A percentile compares a stretch with the other conserved stretches of the same genome.
These are phyloP conservation scores for Pistacia integerrima DNA, from an alignment of 345 rosid species.

Conservation along the genomic window DNA sequence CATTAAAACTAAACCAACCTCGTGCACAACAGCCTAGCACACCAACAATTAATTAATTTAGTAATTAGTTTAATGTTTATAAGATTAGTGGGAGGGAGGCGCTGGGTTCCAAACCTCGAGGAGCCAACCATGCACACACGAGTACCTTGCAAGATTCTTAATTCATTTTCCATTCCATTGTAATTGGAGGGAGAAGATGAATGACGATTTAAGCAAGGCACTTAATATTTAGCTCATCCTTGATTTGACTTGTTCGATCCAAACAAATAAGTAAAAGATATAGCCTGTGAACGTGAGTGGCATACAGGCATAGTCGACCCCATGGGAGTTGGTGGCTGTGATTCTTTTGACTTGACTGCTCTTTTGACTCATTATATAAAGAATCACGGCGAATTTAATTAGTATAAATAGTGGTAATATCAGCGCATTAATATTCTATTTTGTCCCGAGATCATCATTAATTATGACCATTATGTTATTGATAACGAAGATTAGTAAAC, in stretches of 20 bases:
- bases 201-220: slow-evolving; percentile 1
- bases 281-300: slow-evolving; percentile 22
- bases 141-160: slow-evolving; percentile 11
- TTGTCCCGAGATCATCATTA: background rate
- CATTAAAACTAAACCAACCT: background rate
- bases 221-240: slow-evolving; percentile 18
- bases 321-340: slow-evolving; percentile 23
- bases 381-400: no score
- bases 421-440: no score
- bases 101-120: slow-evolving; percentile 47
- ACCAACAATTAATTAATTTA: background rate
- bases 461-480: no score
- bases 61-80: background rate
- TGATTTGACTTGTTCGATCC: slow-evolving; percentile 27
- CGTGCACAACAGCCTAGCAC: slow-evolving; percentile 37
- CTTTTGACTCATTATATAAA: background rate
- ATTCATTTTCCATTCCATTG: slow-evolving; percentile 9
- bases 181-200: slow-evolving; percentile 6
- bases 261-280: background rate
- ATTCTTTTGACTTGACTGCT: background rate
- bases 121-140: slow-evolving; percentile 37
- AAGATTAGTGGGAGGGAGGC: slow-evolving; percentile 23
- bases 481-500: no score
- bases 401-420: background rate
- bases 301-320: slow-evolving; percentile 3